Evolutionary conservation across 2,329 filamentous ascomycete genomes (phyloP), one percentile per base, ranked within the genome.

Genomic region (Sporothrix brasiliensis): DNA sequence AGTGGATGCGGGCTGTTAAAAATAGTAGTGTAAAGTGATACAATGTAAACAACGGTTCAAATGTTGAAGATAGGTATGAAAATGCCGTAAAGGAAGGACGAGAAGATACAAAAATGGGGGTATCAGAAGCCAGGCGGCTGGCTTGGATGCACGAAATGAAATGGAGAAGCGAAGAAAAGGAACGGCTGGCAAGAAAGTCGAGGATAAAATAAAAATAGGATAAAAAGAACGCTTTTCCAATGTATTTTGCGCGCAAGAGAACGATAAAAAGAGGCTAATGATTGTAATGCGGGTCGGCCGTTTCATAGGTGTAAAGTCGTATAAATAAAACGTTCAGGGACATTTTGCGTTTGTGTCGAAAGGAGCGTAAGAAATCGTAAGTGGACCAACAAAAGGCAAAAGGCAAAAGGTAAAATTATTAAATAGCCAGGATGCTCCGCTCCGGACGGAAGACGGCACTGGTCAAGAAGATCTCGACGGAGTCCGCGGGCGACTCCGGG

Each of bases 391-490:
- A 49, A 27, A 53, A 39, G 27, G 13, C 5, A 19, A 47, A 21
- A 16, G 24, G 24, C 16, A 49, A 27, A 53, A 39, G 27, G 13
- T 14, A 19, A 47, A 21, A 16, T 4, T 6, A 47, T 49, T 16
- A 73, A 21, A 72, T 53, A 21, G 71, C 72, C 52, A 73, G 34
- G 34, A 73, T 54, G 66, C 69, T 67, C 7, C 70, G 69, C 60
- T 74, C 73, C 2, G 83, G 82, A 69, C 81, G 80, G 76, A 86
- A 86, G 49, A 86, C 84, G 53, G 84, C 83, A 60, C 79, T 83
- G 60, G 83, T 83, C 58, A 87, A 80, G 67, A 86, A 81, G 30
- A 85, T 70, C 68, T 79, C 78, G 27, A 77, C 77, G 24, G 69
- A 47, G 2, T 66, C 53, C n/a, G 68, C 53, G 27, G 73, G 69